Evolutionary conservation across 2,329 filamentous ascomycete species (phyloP), one percentile per base, ranked within the genome.

Genomic region (Pseudogymnoascus sp.): DNA sequence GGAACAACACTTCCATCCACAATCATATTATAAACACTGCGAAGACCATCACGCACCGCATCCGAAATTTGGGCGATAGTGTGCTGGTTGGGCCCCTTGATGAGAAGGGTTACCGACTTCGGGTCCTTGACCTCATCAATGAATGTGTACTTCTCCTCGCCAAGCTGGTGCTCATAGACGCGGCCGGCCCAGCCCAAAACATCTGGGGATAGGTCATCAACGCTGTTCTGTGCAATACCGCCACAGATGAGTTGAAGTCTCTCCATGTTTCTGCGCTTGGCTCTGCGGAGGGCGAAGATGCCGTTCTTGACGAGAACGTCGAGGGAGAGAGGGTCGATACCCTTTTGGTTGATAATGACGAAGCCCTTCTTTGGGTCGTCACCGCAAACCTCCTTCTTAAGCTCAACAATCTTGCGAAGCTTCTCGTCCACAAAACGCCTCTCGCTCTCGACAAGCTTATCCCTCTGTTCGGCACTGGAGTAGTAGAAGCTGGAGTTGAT

Each of bases 401-500:
- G 80, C 68, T 97, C 93, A 11, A 99, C 90, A 73, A 99, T 97
- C 81, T 96, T 97, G 76, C 91, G 89, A 67, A 99, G 78, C 81
- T 97, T 99, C 66, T 94, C 87, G 70, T 99, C 94, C 50, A 99
- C 91, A 69, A 97, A 97, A 64, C 90, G 85, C 65, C 94, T 88
- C 79, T 99, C 94, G 71, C 91, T 96, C 79, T 97, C 94, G 9
- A 99, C 94, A 39, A 99, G 85, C 81, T 97, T 99, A 71, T 97
- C 94, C 67, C 94, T 85, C 79, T 99, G 94, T 67, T 97, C 92
- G 28, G 94, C 94, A 72, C 87, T 96, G 35, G 90, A 96, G 79
- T 99, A 99, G 82, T 96, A 99, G 81, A 99, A 99, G 59, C 92
- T 87, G 39, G 92, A 97, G 83, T 99, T 99, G 75, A 99, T 96